Evolutionary conservation across 768 basidiomycete genomes (phyloP), one percentile per base, ranked within the genome.

Genomic region (Rhizopogon roseolus): DNA sequence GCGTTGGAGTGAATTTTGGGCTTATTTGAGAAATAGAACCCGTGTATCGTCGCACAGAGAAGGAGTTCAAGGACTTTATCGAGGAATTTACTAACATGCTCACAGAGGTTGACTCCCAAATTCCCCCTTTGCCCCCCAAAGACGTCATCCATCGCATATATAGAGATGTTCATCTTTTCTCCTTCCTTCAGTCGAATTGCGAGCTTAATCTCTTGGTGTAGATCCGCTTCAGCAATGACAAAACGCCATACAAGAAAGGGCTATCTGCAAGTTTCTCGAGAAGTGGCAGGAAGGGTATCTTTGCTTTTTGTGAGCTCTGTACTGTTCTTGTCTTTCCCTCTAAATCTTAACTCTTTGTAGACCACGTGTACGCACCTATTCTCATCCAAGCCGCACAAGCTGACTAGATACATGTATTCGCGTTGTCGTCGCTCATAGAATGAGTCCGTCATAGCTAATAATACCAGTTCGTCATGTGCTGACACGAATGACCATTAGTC

Each of bases 141-240:
- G 96, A 99, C 60, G 79, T 96, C 22, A 84, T 90, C 52, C 91
- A 98, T 3, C 46, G 46, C 3, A 48, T 48, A 36, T 48, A 48
- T 48, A 48, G 46, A 48, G 46, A 48, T 48, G 46, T 48, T 6
- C 22, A 34, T 36, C 34, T 14, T 6, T 4, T 34, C 22, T 48
- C 4, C 4, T 10, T 37, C 14, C 19, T 36, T 48, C 14, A 1
- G 14, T 22, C 17, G 13, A 46, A 7, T 8, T 22, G 11, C 5
- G 5, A 3, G 10, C 14, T 19, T 48, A 14, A 48, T 37, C 14
- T 48, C 14, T 9, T 11, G 14, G 34, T 3, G 22, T 36, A 93
- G 90, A 68, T 96, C 22, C 82, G 94, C 13, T 97, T 96, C 70
- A 92, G 89, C 64, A 91, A 91, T 53, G 90, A 94, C 66, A 95